phyloP scores from a whole-genome alignment of 306 rosid genomes.

The Pterocarpus macrocarpus region DNA sequence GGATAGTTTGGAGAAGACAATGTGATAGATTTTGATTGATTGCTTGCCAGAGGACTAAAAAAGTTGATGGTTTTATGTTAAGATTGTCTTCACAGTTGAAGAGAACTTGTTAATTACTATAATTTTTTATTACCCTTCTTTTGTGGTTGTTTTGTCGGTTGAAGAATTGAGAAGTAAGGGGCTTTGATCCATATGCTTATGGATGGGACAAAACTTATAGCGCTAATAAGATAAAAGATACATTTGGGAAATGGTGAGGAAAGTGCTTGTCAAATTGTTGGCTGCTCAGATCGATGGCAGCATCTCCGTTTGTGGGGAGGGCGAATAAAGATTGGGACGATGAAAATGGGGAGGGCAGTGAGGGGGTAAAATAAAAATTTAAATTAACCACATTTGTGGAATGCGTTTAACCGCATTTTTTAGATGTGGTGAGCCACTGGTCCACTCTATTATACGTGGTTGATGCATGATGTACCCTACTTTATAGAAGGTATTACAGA shows the following conservation, averaged over 20 bases:
- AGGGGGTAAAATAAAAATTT: too few relatives aligned
- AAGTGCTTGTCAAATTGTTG: not conserved
- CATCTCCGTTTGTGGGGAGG: too few relatives aligned
- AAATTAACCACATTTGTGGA: too few relatives aligned
- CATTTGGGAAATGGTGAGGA: conserved; percentile 80
- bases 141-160: conserved; percentile 59
- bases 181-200: conserved; percentile 84
- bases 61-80: conserved; percentile 23
- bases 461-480: too few relatives aligned
- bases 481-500: too few relatives aligned
- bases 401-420: too few relatives aligned
- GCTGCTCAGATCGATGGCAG: too few relatives aligned
- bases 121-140: not conserved
- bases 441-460: too few relatives aligned
- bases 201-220: conserved; percentile 84
- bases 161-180: conserved; percentile 91
- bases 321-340: too few relatives aligned
- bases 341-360: too few relatives aligned
- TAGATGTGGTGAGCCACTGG: too few relatives aligned
- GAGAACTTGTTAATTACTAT: not conserved
- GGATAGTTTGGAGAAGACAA: conserved; percentile 38
- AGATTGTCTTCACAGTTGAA: conserved; percentile 20
- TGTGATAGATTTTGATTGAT: conserved; percentile 25
- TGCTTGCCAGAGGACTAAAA: conserved; percentile 37
- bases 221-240: conserved; percentile 78